phyloP scores from a whole-genome alignment of 306 rosid species.

The Vicia villosa region DNA sequence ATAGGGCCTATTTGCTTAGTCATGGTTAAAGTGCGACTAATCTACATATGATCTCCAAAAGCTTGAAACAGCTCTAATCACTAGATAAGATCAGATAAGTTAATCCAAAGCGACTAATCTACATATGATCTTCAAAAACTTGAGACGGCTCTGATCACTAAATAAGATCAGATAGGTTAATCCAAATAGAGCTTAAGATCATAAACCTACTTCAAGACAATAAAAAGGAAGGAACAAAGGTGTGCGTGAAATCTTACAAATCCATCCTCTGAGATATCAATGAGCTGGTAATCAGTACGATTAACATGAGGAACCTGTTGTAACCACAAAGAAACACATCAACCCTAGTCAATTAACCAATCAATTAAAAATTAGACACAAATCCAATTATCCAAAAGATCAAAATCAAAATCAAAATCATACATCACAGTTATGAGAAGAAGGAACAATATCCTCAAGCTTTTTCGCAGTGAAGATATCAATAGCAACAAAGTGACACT shows the following conservation, averaged over 20 bases:
- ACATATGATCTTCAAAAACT: too few relatives aligned
- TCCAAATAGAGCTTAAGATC: not conserved
- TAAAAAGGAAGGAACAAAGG: not conserved
- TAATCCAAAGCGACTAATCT: not conserved
- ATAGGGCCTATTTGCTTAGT: too few relatives aligned
- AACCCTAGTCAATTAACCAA: not conserved
- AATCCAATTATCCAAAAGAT: not conserved
- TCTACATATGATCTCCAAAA: too few relatives aligned
- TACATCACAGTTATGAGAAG: constrained; percentile 98
- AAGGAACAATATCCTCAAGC: constrained; percentile 98
- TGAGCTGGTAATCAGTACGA: constrained; percentile 93
- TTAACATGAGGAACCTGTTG: constrained; percentile 92
- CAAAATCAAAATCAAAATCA: constrained; percentile 10
- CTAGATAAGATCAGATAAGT: not conserved
- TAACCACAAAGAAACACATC: constrained; percentile 1
- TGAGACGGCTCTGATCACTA: too few relatives aligned
- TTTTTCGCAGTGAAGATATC: constrained; percentile 92
- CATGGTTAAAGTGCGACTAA: too few relatives aligned
- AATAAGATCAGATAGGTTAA: not conserved
- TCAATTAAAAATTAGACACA: not conserved
- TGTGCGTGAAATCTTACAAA: constrained; percentile 57
- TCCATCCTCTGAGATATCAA: constrained; percentile 98
- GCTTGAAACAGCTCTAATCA: too few relatives aligned
- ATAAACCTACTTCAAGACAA: too few relatives aligned
- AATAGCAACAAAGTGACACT: constrained; percentile 95